Evolutionary conservation across 352 stramenopile genomes (phyloP), one percentile per base, ranked within the genome.

Genomic region (Globisporangium polare): DNA sequence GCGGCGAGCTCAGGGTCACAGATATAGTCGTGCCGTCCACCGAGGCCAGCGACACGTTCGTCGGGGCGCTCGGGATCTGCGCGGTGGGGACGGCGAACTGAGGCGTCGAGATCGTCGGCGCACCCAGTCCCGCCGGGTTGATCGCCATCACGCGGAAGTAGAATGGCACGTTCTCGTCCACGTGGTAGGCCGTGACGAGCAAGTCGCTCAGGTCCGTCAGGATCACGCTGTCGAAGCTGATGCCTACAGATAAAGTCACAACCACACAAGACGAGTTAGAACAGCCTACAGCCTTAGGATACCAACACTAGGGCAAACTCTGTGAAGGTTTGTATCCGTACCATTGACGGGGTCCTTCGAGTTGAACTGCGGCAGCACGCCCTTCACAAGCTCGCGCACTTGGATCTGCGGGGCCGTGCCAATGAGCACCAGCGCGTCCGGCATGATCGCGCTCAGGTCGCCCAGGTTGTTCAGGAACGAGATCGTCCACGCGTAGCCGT

Each of bases 111-210:
- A 96, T 75, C 0, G 86, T 66, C 2, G 67, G 62, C 2, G 63
- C 56, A 3, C 96, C 91, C 5, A 69, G 52, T 9, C 96, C 96
- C 18, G 94, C 72, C 10, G 81, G 72, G 61, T 98, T 99, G 24
- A 94, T 90, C 26, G 95, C 95, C 6, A 84, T 91, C 20, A 98
- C 94, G 17, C 92, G 83, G 56, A 98, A 92, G 68, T 97, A 99
- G 63, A 98, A 99, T 10, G 90, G 79, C 6, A 99, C 89, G 31
- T 97, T 97, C 54, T 98, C 86, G 42, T 98, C 89, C 2, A 99
- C 76, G 12, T 89, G 76, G 29, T 80, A 74, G 5, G 97, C 88
- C 1, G 77, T 88, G 50, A 95, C 69, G 1, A 77, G 73, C n/a
- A 98, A 69, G 50, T 94, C 74, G 45, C 81, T 90, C 24, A 97